Evolutionary conservation across 768 basidiomycete species (phyloP).

Genomic region (Boletus bicolor): DNA sequence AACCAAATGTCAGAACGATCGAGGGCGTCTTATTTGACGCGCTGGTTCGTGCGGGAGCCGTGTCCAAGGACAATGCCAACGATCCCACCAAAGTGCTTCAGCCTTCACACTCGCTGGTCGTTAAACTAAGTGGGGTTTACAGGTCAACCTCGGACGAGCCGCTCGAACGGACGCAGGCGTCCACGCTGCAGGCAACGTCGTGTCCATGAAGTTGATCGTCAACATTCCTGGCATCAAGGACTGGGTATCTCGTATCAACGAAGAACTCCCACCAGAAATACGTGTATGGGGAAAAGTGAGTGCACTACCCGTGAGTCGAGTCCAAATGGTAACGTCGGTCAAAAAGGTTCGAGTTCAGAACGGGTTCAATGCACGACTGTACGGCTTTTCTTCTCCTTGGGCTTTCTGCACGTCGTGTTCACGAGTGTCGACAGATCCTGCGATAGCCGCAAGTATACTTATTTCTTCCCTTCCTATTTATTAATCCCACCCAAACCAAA

Average conservation of each 20-base stretch:
- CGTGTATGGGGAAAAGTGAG: slow-evolving; percentile 88
- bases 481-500: slow-evolving; percentile 86
- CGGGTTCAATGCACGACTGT: slow-evolving; percentile 80
- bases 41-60: slow-evolving; percentile 83
- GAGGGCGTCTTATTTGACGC: slow-evolving; percentile 89
- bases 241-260: slow-evolving; percentile 72
- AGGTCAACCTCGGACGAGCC: slow-evolving; percentile 84
- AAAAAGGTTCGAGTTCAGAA: slow-evolving; percentile 66
- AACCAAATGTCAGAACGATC: slow-evolving; percentile 73
- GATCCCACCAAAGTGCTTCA: slow-evolving; percentile 76
- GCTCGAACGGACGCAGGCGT: slow-evolving; percentile 97
- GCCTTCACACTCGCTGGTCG: neutral
- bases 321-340: neutral
- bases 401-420: neutral
- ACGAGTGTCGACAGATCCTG: slow-evolving; percentile 54
- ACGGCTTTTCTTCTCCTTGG: slow-evolving; percentile 15
- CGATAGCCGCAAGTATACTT: slow-evolving; percentile 96
- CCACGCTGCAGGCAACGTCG: slow-evolving; percentile 92
- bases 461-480: slow-evolving; percentile 92
- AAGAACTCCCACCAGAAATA: slow-evolving; percentile 86
- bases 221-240: slow-evolving; percentile 68
- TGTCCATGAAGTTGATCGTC: slow-evolving; percentile 88
- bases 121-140: neutral
- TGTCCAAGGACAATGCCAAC: slow-evolving; percentile 92
- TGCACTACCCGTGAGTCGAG: slow-evolving; percentile 6